Base-by-base conservation (phyloP, 1,284 basidiomycete species). In the Ceraceosorus bombacis region DNA sequence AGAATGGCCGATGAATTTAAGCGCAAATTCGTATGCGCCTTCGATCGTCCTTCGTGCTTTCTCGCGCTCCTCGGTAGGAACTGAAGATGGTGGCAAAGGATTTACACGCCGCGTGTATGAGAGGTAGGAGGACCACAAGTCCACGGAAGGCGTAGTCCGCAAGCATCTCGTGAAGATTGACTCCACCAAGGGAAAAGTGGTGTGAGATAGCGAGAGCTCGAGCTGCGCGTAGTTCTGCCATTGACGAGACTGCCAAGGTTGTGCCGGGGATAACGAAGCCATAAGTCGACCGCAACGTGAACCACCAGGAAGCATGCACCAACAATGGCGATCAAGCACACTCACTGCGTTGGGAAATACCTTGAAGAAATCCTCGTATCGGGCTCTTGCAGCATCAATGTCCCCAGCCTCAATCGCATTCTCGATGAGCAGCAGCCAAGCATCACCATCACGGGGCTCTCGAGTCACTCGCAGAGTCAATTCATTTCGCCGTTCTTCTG, bases 11-110 rank as follows among this genome's bases (percentile, higher is more conserved):
- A 96, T 86, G 71, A 91, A 88, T 63, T 85, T 86, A 57, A 97
- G 81, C 0, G 91, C 92, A 73, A 91, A 96, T 73, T 98, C 93
- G 78, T 93, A 98, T 5, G 92, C 90, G 68, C 89, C 87, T 49
- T 86, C 85, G 60, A 98, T 85, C 12, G 84, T 84, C 53, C 72
- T 88, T 84, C 71, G 88, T 82, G 66, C 86, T 83, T 62, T 72
- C 60, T 81, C 79, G 27, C 83, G 81, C 48, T 83, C 83, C 6
- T 78, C 76, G 1, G 27, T 1, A 27, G 27, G 27, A 27, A 3
- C 27, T 27, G 27, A 27, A 51, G 84, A 83, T 4, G 75, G 67
- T 7, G 74, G 73, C 5, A 77, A 58, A 0, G 75, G 75, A 51
- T 77, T 73, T 55, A 77, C 73, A 0, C 74, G 66, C 12, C 75